A percentile compares a stretch with the other conserved stretches of the same genome.
These are phyloP conservation scores for Rhizopus delemar DNA, from an alignment of 371 early-diverging fungal genomes.

Conservation along the genomic window DNA sequence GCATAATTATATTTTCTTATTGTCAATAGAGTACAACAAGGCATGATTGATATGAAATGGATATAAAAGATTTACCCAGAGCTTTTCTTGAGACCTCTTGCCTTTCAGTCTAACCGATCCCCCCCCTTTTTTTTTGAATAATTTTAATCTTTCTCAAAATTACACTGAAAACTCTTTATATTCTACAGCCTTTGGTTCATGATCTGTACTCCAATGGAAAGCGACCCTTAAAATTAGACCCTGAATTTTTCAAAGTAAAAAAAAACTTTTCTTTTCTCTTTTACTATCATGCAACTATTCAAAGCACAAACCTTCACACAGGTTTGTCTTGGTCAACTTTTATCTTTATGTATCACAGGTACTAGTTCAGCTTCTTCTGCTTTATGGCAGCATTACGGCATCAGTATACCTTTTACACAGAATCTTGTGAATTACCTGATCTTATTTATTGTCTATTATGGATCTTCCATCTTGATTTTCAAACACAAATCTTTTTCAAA, in stretches of 20 bases:
- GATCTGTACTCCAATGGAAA: too few species aligned
- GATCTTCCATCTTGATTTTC: slow-evolving; percentile 3
- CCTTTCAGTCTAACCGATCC: too few species aligned
- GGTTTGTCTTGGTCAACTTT: slow-evolving; percentile 38
- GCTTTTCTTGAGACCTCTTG: too few species aligned
- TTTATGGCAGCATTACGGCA: slow-evolving; percentile 35
- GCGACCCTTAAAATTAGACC: neutral
- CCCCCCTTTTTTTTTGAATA: too few species aligned
- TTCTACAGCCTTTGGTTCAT: too few species aligned
- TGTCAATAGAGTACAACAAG: too few species aligned
- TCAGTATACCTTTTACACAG: slow-evolving; percentile 47
- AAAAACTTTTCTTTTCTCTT: neutral
- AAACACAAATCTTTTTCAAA: neutral
- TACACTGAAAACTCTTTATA: too few species aligned
- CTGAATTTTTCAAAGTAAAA: neutral
- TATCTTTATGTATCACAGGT: slow-evolving; percentile 48
- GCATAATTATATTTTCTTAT: too few species aligned
- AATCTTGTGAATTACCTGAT: slow-evolving; percentile 39
- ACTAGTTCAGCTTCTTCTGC: slow-evolving; percentile 48
- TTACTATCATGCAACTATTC: neutral
- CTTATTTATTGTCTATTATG: slow-evolving; percentile 28
- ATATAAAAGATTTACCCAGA: too few species aligned
- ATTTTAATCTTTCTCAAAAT: too few species aligned
- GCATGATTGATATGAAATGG: too few species aligned
- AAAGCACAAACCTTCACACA: slow-evolving; percentile 7